Evolutionary conservation across 164 flowering plant genomes (phyloP).

Genomic region (Vitis rotundifolia): DNA sequence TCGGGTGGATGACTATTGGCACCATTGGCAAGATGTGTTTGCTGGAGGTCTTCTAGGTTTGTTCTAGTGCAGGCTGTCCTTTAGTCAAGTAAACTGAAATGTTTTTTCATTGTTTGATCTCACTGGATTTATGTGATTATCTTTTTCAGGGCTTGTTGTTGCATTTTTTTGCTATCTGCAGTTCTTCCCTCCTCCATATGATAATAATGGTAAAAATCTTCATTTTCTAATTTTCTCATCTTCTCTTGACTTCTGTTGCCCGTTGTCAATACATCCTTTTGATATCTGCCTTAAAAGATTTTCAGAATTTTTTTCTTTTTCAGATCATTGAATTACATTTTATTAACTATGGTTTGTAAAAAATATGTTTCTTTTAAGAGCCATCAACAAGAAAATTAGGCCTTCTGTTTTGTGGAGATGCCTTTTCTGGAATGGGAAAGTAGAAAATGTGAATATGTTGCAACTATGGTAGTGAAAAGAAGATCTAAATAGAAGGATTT

Average conservation of each 20-base stretch:
- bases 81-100: neutral
- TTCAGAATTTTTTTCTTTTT: neutral
- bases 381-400: no score
- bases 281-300: no score
- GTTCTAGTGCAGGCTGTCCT: slow-evolving; percentile 8
- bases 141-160: slow-evolving; percentile 55
- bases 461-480: no score
- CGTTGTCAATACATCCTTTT: no score
- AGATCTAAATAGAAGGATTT: no score
- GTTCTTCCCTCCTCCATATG: slow-evolving; percentile 83
- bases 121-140: neutral
- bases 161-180: slow-evolving; percentile 77
- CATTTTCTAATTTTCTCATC: neutral
- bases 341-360: neutral
- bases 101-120: neutral
- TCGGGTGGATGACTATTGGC: slow-evolving; percentile 92
- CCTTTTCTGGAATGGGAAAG: no score
- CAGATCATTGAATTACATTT: neutral
- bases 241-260: no score
- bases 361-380: no score
- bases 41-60: slow-evolving; percentile 79
- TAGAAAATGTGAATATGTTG: no score
- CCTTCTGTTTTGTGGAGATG: no score
- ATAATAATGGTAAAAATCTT: slow-evolving; percentile 49
- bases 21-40: slow-evolving; percentile 93